Conservation (phyloP, 805 yeast species). For the Wickerhamiella kazuoi region DNA sequence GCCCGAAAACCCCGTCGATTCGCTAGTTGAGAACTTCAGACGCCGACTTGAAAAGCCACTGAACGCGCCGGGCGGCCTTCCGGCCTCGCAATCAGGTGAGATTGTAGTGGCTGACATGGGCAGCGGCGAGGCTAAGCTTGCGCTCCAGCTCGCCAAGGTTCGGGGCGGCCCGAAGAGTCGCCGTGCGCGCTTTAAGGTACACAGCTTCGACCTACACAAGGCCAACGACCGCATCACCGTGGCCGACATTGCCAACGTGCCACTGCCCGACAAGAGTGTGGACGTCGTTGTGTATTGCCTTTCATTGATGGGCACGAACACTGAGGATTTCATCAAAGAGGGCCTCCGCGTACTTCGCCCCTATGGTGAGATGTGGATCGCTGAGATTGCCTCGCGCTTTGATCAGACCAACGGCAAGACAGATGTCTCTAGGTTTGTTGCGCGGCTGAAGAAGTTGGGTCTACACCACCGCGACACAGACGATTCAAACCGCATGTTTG, state of each 20-base stretch:
- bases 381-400: constrained; percentile 89
- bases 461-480: constrained; percentile 81
- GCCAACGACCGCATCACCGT: constrained; percentile 84
- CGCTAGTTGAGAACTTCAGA: constrained; percentile 57
- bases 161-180: constrained; percentile 22
- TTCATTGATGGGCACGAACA: constrained; percentile 94
- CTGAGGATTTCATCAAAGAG: constrained; percentile 77
- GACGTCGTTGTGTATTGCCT: constrained; percentile 83
- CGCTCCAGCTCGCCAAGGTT: constrained; percentile 38
- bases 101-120: constrained; percentile 96
- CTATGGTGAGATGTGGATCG: constrained; percentile 90
- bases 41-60: constrained; percentile 35
- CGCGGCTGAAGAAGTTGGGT: constrained; percentile 55
- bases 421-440: constrained; percentile 43
- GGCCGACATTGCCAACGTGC: constrained; percentile 89
- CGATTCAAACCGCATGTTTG: constrained; percentile 78
- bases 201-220: constrained; percentile 80
- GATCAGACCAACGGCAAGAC: constrained; percentile 29
- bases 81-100: constrained; percentile 35
- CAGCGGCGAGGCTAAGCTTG: constrained; percentile 90
- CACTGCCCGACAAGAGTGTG: constrained; percentile 61
- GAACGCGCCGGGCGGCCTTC: constrained; percentile 92
- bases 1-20: constrained; percentile 98
- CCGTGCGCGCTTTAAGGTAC: constrained; percentile 36
- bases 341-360: constrained; percentile 78